Base-by-base conservation (phyloP, 192 early-diverging fungal species). In the Coemansia guatemalensis region DNA sequence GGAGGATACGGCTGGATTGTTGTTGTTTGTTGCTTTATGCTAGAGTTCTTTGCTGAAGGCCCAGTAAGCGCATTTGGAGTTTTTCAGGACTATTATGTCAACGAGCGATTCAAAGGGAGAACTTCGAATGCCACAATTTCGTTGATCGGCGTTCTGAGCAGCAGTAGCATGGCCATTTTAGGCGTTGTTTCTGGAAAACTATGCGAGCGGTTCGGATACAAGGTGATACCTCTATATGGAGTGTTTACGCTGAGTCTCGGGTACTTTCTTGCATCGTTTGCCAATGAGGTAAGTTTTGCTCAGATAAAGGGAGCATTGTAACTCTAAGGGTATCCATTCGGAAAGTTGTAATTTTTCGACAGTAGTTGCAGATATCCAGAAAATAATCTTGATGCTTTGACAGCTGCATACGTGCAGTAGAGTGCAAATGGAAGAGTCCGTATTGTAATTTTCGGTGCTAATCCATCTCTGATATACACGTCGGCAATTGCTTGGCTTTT, bases 21-120 rank as follows among this genome's bases (percentile, higher is more conserved):
- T 24, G 75, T 77, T 48, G 75, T 65, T 5, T 82, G 80, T 48
- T 71, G 74, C 47, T 82, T 82, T 54, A 25, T 82, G 24, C 60
- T 77, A 12, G 74, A 77, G 54, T 76, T 77, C 32, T 76, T 77
- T 71, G 71, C 80, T 3, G 73, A 82, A 24, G 80, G 80, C 1
- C 80, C 74, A n/a, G 49, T 73, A 18, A 77, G 71, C 49, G 80
- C 80, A n/a, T 82, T 82, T 62, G 80, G 80, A 20, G 80, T 82
- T 25, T 82, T 76, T 30, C 74, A 75, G 26, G 67, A 75, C 41
- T 77, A 82, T 58, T 82, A 82, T 51, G 73, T 77, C 30, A 77
- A 82, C 60, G 80, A 77, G 6, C 49, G 50, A 53, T 82, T 82
- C 54, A 72, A 69, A 17, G 78, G 70, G 5, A 60, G 30, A 21